Base-by-base conservation (phyloP, 2,329 filamentous ascomycete species). In the Calonectria honghensis region DNA sequence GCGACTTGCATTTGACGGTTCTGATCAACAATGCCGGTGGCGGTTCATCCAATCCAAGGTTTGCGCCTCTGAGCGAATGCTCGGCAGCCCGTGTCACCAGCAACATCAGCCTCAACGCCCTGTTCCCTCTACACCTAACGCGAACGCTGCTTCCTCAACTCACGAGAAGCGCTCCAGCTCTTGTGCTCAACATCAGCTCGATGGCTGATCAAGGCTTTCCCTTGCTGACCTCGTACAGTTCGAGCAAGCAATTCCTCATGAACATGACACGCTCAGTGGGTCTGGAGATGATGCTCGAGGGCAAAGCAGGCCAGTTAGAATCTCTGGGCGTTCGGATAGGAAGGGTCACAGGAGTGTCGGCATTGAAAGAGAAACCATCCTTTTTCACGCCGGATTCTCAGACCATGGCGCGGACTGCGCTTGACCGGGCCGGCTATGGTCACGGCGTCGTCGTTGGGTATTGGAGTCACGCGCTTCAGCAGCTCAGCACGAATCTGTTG, bases 231-330 rank as follows among this genome's bases (percentile, higher is more conserved):
- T 14, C 32, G 31, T 59, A 59, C 52, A 59, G 52, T 14, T 35
- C 52, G 31, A 59, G 32, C 52, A 59, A 59, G 52, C 52, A 59
- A 14, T 59, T 59, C 52, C 31, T 59, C 31, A 59, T 59, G 52
- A 59, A 59, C 16, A 59, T 37, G 52, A 59, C 52, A 9, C 52
- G 52, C 18, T 35, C 52, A 3, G 52, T 37, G 20, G 32, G 52
- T 24, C 52, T 59, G 20, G 52, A 59, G 32, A 59, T 59, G 52
- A 18, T 20, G 9, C 52, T 59, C 20, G 31, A 59, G 31, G 52
- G 52, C 20, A 59, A 37, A 24, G 52, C 31, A n/a, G 52, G 31
- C 32, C 31, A 59, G 10, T 1, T 59, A 4, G 52, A 59, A 20
- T 59, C 52, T 11, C 52, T 59, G 18, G 52, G 52, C 13, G 31